Base-by-base conservation (phyloP, 441 rosid genomes). In the Aleurites moluccanus region DNA sequence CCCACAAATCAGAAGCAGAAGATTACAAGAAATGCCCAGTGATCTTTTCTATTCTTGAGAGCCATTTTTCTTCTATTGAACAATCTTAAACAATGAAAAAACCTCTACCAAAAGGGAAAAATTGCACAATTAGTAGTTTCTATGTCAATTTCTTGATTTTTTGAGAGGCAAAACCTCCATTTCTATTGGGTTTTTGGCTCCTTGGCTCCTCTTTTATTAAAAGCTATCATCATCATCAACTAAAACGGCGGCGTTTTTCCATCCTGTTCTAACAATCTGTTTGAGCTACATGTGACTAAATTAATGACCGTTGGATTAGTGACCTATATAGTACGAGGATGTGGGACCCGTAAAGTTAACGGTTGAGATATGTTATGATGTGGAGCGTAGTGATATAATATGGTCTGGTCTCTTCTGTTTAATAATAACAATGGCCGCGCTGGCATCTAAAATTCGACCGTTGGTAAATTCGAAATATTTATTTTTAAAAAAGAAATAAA, bases 1-100 rank as follows among this genome's bases (percentile, higher is more conserved):
- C 21, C 45, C 38, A 0, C 4, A 33, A 35, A 35, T 15, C 27
- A 75, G 10, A 27, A 21, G 35, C 25, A 64, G 33, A 72, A n/a
- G 55, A 30, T 76, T 87, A 89, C 93, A 88, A 87, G 86, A 78
- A 87, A 89, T 56, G 83, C 86, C 91, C 91, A 89, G 78, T 83
- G 91, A 83, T 85, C 86, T 53, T 77, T 72, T 45, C 13, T 35
- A 27, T 80, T 86, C 75, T 78, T 73, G 73, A 67, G 78, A 75
- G 60, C 74, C 88, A 86, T 84, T 70, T 78, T 61, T 47, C 27
- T 35, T 52, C 73, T 56, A 13, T 55, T 66, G 53, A 40, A 69
- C 40, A 28, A 40, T 74, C 56, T 67, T 21, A 42, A 33, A 28
- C 40, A 23, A 35, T 42, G 59, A 53, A 65, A 10, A 56, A 49